Conservation (phyloP, 75 land plant species). For the Isoetes taiwanensis region DNA sequence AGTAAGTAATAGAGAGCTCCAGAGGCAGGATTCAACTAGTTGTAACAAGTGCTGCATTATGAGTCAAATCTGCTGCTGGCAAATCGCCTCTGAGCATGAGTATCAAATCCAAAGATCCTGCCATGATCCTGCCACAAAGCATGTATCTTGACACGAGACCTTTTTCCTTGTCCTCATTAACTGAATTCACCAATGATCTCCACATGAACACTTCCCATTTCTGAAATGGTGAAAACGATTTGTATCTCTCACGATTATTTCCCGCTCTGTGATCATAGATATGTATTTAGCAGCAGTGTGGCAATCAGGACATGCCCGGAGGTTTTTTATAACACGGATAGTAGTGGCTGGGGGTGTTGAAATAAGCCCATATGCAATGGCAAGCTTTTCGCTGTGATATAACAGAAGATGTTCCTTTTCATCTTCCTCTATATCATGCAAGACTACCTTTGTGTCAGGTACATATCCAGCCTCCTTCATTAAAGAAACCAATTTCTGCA, state of each 20-base stretch:
- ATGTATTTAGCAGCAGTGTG: slow-evolving; percentile 5
- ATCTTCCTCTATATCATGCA: slow-evolving; percentile 31
- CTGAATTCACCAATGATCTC: too few relatives aligned
- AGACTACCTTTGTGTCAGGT: slow-evolving; percentile 41
- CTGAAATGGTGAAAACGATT: slow-evolving; percentile 4
- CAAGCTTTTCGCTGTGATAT: slow-evolving; percentile 32
- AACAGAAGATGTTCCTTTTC: slow-evolving; percentile 30
- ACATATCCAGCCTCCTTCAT: slow-evolving; percentile 49
- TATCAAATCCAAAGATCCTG: too few relatives aligned
- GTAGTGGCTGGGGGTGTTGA: not conserved
- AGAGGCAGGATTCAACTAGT: too few relatives aligned
- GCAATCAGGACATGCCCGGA: slow-evolving; percentile 7
- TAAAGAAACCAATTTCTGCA: slow-evolving; percentile 19
- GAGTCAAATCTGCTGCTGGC: too few relatives aligned
- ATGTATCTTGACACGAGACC: too few relatives aligned
- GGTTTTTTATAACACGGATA: not conserved
- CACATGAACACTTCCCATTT: slow-evolving; percentile 9
- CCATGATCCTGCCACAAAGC: too few relatives aligned
- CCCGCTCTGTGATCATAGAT: not conserved
- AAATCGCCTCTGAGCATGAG: too few relatives aligned
- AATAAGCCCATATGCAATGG: slow-evolving; percentile 10
- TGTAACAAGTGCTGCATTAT: too few relatives aligned
- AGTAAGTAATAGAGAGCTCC: too few relatives aligned
- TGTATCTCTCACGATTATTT: not conserved
- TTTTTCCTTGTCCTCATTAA: too few relatives aligned